Evolutionary conservation across 257 asterid species (phyloP).

Genomic region (Solanum dulcamara): DNA sequence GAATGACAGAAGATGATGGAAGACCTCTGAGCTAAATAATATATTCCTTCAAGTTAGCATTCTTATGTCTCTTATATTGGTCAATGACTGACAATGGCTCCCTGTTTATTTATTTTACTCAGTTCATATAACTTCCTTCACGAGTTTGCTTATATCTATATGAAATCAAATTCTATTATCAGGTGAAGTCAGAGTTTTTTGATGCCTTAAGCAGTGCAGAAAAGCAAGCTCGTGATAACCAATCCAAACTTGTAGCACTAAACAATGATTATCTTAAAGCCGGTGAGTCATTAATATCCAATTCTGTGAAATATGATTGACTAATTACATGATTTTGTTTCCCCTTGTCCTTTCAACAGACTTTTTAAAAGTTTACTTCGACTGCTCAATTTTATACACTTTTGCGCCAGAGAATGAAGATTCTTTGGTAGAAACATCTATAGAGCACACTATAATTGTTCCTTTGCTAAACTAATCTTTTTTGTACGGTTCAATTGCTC

Average conservation of each 20-base stretch:
- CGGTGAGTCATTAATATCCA: constrained; percentile 31
- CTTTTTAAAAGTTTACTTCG: not conserved
- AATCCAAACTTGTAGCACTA: constrained; percentile 51
- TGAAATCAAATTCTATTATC: constrained; percentile 2
- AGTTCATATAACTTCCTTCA: not conserved
- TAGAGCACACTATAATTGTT: not conserved
- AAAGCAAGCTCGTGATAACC: constrained; percentile 63
- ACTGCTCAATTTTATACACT: not conserved
- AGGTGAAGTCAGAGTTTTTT: constrained; percentile 90
- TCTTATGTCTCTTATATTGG: not conserved
- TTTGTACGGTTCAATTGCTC: not conserved
- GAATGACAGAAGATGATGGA: not conserved
- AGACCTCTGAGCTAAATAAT: not conserved
- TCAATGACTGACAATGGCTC: not conserved
- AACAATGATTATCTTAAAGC: constrained; percentile 51
- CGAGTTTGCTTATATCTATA: constrained; percentile 5
- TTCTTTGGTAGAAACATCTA: not conserved
- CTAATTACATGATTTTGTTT: not conserved
- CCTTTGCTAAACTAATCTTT: not conserved
- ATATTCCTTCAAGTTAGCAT: not conserved
- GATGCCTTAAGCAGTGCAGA: constrained; percentile 96
- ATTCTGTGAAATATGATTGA: not conserved
- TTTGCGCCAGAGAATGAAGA: not conserved
- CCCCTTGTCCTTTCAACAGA: not conserved
- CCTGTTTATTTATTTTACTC: not conserved